These are phyloP conservation scores for Trametes meyenii DNA, from an alignment of 768 basidiomycete genomes.

Conservation along the genomic window DNA sequence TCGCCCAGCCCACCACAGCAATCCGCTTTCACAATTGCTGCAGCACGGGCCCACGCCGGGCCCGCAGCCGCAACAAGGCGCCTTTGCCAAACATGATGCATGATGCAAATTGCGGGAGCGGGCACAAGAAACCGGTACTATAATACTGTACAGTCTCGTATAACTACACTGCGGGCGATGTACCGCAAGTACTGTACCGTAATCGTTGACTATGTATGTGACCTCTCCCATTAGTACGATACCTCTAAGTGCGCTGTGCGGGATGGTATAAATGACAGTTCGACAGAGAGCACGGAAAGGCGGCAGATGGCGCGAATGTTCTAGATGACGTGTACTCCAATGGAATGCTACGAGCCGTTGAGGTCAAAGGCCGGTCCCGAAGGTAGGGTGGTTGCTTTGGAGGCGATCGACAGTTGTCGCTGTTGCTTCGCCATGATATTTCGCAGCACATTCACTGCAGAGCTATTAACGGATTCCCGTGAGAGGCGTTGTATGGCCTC, in stretches of 20 bases:
- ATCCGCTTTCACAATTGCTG: conserved; percentile 3
- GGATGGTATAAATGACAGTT: background rate
- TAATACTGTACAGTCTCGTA: background rate
- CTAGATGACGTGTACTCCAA: background rate
- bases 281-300: background rate
- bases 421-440: conserved; percentile 43
- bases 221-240: background rate
- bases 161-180: background rate
- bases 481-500: conserved; percentile 52
- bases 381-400: background rate
- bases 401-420: conserved; percentile 25
- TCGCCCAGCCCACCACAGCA: conserved; percentile 1
- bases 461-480: conserved; percentile 39
- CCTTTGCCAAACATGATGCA: background rate
- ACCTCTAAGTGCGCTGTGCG: background rate
- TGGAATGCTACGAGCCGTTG: conserved; percentile 4
- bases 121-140: background rate
- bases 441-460: conserved; percentile 42
- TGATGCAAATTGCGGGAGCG: background rate
- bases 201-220: conserved; percentile 9
- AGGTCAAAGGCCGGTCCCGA: conserved; percentile 15
- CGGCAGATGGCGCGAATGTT: background rate
- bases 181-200: background rate
- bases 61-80: background rate
- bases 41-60: background rate